phyloP scores from a whole-genome alignment of 768 basidiomycete genomes.

The Sporobolomyces roseus region DNA sequence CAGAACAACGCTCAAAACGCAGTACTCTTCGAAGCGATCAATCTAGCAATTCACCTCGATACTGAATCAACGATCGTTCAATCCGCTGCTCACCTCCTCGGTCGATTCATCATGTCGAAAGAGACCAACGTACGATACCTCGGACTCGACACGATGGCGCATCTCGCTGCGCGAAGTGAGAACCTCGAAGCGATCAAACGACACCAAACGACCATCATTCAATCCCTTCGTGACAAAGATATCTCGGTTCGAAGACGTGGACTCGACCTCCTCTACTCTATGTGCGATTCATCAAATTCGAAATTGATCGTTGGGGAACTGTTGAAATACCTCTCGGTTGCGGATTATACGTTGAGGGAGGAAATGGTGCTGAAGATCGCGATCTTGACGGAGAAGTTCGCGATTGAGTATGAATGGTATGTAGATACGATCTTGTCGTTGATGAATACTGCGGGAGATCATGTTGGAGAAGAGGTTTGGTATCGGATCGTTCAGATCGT shows the following conservation, averaged over 20 bases:
- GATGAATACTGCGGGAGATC: slow-evolving; percentile 93
- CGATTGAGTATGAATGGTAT: slow-evolving; percentile 66
- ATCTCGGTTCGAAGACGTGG: slow-evolving; percentile 92
- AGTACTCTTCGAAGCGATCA: slow-evolving; percentile 95
- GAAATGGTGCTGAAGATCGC: slow-evolving; percentile 99
- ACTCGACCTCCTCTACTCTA: slow-evolving; percentile 92
- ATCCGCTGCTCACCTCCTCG: slow-evolving; percentile 82
- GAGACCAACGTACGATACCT: slow-evolving; percentile 98
- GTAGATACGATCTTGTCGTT: slow-evolving; percentile 95
- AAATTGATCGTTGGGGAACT: slow-evolving; percentile 94
- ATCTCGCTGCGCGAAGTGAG: slow-evolving; percentile 89
- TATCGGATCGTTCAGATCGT: slow-evolving; percentile 95
- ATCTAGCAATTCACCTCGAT: slow-evolving; percentile 92
- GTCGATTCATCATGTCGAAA: slow-evolving; percentile 93
- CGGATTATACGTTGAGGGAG: slow-evolving; percentile 92
- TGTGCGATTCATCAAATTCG: slow-evolving; percentile 98
- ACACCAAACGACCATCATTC: slow-evolving; percentile 91
- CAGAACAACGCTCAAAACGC: slow-evolving; percentile 99
- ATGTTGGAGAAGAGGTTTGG: slow-evolving; percentile 99
- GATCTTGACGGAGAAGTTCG: slow-evolving; percentile 97
- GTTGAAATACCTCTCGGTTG: slow-evolving; percentile 86
- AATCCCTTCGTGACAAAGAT: slow-evolving; percentile 91
- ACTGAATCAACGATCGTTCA: slow-evolving; percentile 81
- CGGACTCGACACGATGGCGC: slow-evolving; percentile 95
- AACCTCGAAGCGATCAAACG: slow-evolving; percentile 87